Evolutionary conservation across 2,329 filamentous ascomycete species (phyloP).

Genomic region (Lomentospora prolificans): DNA sequence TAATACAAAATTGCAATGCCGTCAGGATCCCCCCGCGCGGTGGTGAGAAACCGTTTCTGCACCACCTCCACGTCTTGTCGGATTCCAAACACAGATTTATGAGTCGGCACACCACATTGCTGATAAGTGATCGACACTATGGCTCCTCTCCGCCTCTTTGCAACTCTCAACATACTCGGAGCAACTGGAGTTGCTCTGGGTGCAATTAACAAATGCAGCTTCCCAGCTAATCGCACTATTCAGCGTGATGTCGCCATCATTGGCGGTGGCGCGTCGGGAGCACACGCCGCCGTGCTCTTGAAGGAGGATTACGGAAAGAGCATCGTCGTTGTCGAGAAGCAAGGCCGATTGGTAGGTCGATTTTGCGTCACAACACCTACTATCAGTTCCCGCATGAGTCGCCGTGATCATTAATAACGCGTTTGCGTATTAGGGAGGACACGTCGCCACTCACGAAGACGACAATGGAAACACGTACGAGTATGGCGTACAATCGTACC

Average conservation of each 20-base stretch:
- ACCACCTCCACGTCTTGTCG: too few relatives aligned
- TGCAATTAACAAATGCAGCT: background rate
- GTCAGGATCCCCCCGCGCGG: too few relatives aligned
- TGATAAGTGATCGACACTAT: background rate
- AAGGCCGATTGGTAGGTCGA: slow-evolving; percentile 19
- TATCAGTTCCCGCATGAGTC: too few relatives aligned
- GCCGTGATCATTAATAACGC: too few relatives aligned
- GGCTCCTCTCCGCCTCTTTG: background rate
- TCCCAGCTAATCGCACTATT: slow-evolving; percentile 8
- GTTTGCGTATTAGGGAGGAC: slow-evolving; percentile 29
- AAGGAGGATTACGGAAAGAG: slow-evolving; percentile 24
- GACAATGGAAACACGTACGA: slow-evolving; percentile 24
- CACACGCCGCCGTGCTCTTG: slow-evolving; percentile 25
- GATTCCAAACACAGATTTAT: too few relatives aligned
- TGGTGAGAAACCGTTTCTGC: too few relatives aligned
- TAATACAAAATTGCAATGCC: too few relatives aligned
- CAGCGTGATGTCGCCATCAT: slow-evolving; percentile 24
- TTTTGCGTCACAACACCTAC: too few relatives aligned
- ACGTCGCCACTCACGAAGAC: slow-evolving; percentile 36
- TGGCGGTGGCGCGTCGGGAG: slow-evolving; percentile 26
- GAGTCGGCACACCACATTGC: background rate
- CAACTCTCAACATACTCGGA: background rate
- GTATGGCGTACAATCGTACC: slow-evolving; percentile 27
- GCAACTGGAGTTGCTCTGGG: background rate
- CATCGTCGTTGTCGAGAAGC: slow-evolving; percentile 26